These are phyloP conservation scores for Fusarium tuaranense DNA, from an alignment of 2,329 filamentous ascomycete species.

Conservation along the genomic window DNA sequence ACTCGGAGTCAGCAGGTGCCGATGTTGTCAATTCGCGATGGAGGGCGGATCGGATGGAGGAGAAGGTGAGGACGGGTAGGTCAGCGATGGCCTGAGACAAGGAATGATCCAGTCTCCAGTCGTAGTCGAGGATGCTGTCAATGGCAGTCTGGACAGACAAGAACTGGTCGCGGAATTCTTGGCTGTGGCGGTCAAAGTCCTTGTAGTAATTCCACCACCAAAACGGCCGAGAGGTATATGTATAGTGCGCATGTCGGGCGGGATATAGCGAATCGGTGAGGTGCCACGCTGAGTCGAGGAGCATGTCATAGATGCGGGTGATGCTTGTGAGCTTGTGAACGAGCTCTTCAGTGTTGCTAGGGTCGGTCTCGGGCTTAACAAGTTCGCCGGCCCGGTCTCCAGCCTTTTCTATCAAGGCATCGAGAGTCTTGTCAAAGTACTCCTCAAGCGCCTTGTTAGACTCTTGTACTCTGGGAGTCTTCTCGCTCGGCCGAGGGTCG, in stretches of 20 bases:
- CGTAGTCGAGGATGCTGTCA: constrained; percentile 45
- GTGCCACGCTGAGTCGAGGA: constrained; percentile 53
- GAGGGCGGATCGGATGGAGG: constrained; percentile 46
- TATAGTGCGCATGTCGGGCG: constrained; percentile 49
- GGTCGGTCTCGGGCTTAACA: not conserved
- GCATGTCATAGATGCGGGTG: constrained; percentile 48
- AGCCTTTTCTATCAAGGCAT: constrained; percentile 31
- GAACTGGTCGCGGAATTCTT: constrained; percentile 47
- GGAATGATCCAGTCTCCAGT: constrained; percentile 48
- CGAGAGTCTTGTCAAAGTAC: constrained; percentile 49
- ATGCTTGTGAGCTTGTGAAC: constrained; percentile 35
- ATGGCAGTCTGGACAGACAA: constrained; percentile 43
- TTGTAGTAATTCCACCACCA: constrained; percentile 57
- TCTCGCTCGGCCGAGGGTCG: constrained; percentile 38
- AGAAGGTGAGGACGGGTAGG: constrained; percentile 49
- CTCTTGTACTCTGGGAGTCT: constrained; percentile 35
- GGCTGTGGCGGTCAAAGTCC: constrained; percentile 47
- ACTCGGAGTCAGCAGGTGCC: constrained; percentile 46
- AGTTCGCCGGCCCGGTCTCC: constrained; percentile 29
- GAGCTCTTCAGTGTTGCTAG: constrained; percentile 19
- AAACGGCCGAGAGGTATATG: constrained; percentile 50
- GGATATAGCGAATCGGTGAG: constrained; percentile 50
- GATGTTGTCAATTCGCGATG: constrained; percentile 45
- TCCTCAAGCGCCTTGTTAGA: constrained; percentile 44
- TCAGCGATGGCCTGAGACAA: constrained; percentile 51